phyloP scores from a whole-genome alignment of 1,139 yeast genomes.

The Hyphopichia buzzinii region DNA sequence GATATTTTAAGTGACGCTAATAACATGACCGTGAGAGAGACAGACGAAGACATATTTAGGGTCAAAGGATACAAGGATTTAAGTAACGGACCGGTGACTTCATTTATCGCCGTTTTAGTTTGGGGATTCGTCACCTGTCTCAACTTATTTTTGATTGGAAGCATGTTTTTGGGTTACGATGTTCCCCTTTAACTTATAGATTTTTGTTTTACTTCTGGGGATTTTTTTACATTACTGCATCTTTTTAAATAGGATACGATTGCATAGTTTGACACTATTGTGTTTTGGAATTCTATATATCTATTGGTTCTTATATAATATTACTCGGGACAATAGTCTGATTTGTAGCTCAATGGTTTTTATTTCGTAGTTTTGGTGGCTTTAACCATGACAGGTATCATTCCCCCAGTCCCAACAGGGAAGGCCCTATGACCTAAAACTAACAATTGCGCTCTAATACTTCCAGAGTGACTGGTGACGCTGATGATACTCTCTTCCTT shows the following conservation, averaged over 20 bases:
- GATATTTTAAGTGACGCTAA: constrained; percentile 8
- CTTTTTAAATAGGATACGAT: neutral
- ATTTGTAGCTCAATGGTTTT: neutral
- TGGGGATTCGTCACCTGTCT: constrained; percentile 54
- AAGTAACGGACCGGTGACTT: constrained; percentile 49
- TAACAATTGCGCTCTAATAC: constrained; percentile 39
- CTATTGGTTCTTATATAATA: no score
- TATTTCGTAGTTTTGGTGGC: constrained; percentile 16
- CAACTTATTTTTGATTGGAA: constrained; percentile 49
- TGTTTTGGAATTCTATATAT: no score
- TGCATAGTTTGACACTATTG: neutral
- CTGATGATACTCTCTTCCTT: constrained; percentile 23
- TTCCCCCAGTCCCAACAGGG: constrained; percentile 45
- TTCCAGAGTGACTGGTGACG: constrained; percentile 40
- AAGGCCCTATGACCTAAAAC: constrained; percentile 42
- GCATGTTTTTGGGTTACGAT: constrained; percentile 45
- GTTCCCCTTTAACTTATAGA: constrained; percentile 26
- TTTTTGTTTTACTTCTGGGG: constrained; percentile 7
- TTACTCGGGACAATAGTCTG: no score
- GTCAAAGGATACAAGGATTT: constrained; percentile 47
- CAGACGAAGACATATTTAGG: constrained; percentile 13
- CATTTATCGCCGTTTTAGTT: constrained; percentile 42
- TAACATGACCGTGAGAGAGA: constrained; percentile 2
- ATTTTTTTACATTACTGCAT: neutral
- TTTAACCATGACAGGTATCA: constrained; percentile 43